These are phyloP conservation scores for Urochloa ruziziensis DNA, from an alignment of 176 grass and related monocot genomes.

Conservation along the genomic window DNA sequence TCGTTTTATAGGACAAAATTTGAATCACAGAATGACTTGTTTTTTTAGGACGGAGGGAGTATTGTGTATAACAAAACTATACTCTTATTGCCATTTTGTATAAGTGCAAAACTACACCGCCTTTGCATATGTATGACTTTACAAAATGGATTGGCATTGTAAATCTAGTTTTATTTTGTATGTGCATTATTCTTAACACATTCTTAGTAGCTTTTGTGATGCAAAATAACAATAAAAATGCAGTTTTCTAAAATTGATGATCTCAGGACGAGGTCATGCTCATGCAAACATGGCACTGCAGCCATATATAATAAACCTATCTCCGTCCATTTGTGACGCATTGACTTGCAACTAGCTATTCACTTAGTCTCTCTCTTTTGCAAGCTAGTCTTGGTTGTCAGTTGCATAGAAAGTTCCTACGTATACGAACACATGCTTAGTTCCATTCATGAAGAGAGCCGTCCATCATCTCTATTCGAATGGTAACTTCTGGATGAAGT, in stretches of 20 bases:
- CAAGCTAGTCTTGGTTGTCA: neutral
- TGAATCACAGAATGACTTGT: too few relatives aligned
- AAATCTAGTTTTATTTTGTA: too few relatives aligned
- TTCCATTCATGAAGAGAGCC: neutral
- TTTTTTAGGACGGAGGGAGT: too few relatives aligned
- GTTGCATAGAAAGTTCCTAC: neutral
- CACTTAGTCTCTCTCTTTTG: neutral
- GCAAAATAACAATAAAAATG: too few relatives aligned
- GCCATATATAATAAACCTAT: too few relatives aligned
- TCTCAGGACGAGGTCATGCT: conserved; percentile 6
- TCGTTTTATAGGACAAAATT: too few relatives aligned
- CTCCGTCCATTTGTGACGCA: neutral
- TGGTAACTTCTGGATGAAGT: neutral
- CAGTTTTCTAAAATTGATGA: neutral
- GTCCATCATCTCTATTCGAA: neutral
- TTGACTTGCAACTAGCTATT: neutral
- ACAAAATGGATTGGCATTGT: too few relatives aligned
- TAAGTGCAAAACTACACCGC: too few relatives aligned
- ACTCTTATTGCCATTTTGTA: too few relatives aligned
- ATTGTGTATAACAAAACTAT: too few relatives aligned
- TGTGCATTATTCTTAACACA: too few relatives aligned
- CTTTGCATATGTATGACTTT: too few relatives aligned
- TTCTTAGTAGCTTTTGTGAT: neutral
- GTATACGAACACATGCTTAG: neutral
- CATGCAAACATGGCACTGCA: neutral